Base-by-base conservation (phyloP, 1,284 basidiomycete genomes). In the Neotropicomus parvogracilis region DNA sequence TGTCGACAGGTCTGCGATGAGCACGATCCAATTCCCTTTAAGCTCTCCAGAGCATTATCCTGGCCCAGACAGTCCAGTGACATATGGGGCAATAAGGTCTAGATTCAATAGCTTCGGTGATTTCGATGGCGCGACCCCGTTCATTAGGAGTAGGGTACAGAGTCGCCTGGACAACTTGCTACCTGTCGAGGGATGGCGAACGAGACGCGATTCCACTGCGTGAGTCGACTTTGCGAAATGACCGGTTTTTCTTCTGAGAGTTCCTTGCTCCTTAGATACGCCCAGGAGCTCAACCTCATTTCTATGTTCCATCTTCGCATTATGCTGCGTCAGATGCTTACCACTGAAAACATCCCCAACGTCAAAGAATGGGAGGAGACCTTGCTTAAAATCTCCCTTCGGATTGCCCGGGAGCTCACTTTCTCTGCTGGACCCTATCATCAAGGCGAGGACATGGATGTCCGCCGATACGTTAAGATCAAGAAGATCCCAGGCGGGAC, bases 401-500 rank as follows among this genome's bases (percentile, higher is more conserved):
- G 85, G 24, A 84, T 92, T 44, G 87, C 89, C 7, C 78, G 78
- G 17, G 87, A 88, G 49, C 70, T 88, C 48, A 86, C 87, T 1
- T 89, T 90, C 65, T 85, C 85, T 3, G 73, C 85, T 13, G 70
- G 84, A 42, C 83, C 85, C 27, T 80, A 88, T 58, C 78, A 84
- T 5, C 83, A 88, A 66, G 86, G 87, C 3, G 89, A 91, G 45
- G 94, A 97, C 59, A 95, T 97, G 79, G 95, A 99, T 66, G 88
- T 97, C 17, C 80, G 95, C 40, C 80, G 88, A 24, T 97, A 97
- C 59, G 91, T 99, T 55, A 99, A 99, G 74, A 95, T 99, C 69
- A 99, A 99, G 74, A 95, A 97, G 68, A 89, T 99, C 16, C 95
- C 97, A 0, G 97, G 97, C 12, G 97, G 97, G 11, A 76, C 80